Evolutionary conservation across 768 basidiomycete species (phyloP).

Genomic region (Mycena metata): DNA sequence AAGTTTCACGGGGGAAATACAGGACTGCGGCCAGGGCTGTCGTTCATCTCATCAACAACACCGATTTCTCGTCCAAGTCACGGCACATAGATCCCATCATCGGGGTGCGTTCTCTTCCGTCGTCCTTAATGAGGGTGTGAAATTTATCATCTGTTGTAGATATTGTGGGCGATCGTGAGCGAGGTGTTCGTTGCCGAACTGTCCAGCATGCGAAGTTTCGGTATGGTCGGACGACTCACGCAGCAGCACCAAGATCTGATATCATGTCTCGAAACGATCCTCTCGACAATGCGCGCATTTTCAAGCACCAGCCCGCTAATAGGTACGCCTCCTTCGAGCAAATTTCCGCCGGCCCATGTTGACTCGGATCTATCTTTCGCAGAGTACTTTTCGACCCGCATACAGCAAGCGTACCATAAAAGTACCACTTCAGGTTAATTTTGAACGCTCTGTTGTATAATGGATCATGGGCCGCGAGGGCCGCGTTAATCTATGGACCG

Average conservation of each 20-base stretch:
- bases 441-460: no score
- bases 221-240: not conserved
- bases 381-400: slow-evolving; percentile 20
- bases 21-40: slow-evolving; percentile 31
- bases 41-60: slow-evolving; percentile 25
- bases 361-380: not conserved
- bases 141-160: slow-evolving; percentile 8
- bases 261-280: slow-evolving; percentile 21
- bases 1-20: slow-evolving; percentile 30
- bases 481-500: no score
- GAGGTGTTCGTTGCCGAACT: slow-evolving; percentile 32
- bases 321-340: slow-evolving; percentile 2
- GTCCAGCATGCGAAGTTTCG: slow-evolving; percentile 15
- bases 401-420: slow-evolving; percentile 4
- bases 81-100: slow-evolving; percentile 38
- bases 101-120: slow-evolving; percentile 25
- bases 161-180: slow-evolving; percentile 30
- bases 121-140: not conserved
- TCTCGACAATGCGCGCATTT: slow-evolving; percentile 17
- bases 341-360: no score
- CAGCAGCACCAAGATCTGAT: slow-evolving; percentile 22
- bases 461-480: no score
- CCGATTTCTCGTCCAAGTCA: slow-evolving; percentile 19
- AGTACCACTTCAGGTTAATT: no score
- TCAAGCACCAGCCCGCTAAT: slow-evolving; percentile 21